Evolutionary conservation across 495 filamentous ascomycete species (phyloP).

Genomic region (Podospora sp.): DNA sequence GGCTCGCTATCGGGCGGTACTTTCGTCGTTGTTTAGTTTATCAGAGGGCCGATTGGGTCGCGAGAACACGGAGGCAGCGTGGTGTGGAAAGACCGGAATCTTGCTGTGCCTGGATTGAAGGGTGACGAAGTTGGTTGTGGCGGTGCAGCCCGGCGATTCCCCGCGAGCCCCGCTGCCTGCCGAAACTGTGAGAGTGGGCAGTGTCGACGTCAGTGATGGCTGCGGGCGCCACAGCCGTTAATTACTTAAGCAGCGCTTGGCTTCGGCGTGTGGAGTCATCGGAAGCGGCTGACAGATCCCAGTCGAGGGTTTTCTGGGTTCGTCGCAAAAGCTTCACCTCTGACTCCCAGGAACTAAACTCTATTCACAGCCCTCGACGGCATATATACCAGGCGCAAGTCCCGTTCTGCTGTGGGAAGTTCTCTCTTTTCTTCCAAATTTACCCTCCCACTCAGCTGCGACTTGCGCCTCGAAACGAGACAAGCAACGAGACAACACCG

Average conservation of each 20-base stretch:
- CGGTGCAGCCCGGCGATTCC: conserved; percentile 19
- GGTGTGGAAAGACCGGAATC: not conserved
- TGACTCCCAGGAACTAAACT: not conserved
- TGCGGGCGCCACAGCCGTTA: not conserved
- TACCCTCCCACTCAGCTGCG: conserved; percentile 10
- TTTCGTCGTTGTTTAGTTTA: not conserved
- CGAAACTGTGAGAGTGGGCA: conserved; percentile 6
- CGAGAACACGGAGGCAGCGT: not conserved
- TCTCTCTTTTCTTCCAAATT: conserved; percentile 5
- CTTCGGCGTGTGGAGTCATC: conserved; percentile 23
- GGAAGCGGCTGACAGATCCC: conserved; percentile 16
- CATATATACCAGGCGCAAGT: conserved; percentile 17
- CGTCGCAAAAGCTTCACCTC: conserved; percentile 4
- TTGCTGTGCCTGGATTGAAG: conserved; percentile 11
- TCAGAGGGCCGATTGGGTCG: not conserved
- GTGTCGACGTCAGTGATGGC: conserved; percentile 20
- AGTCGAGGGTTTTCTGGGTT: not conserved
- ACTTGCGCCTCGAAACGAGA: conserved; percentile 19
- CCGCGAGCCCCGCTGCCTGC: conserved; percentile 13
- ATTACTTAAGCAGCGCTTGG: not conserved
- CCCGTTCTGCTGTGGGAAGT: conserved; percentile 14
- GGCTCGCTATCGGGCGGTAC: not conserved
- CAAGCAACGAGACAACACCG: not conserved
- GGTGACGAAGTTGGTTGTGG: conserved; percentile 28
- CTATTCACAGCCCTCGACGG: not conserved